A percentile compares a stretch with the other conserved stretches of the same genome.
Conservation (phyloP, 257 asterid genomes). For the Galeopsis tetrahit region DNA sequence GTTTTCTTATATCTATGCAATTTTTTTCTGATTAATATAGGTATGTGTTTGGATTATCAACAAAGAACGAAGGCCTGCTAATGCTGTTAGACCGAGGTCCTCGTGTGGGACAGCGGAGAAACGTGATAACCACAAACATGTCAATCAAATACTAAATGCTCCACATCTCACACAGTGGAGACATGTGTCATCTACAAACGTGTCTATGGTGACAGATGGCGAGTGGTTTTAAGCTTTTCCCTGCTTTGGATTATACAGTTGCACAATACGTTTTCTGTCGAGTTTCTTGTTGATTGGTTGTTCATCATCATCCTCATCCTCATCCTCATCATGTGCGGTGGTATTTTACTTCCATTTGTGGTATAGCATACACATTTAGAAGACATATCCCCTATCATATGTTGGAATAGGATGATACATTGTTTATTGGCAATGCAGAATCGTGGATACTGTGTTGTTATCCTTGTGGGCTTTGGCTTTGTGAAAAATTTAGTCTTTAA, state of each 20-base stretch:
- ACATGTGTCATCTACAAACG: conserved; percentile 30
- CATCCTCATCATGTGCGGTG: conserved; percentile 39
- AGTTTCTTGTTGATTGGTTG: conserved; percentile 31
- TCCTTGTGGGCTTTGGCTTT: conserved; percentile 38
- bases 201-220: conserved; percentile 25
- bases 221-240: conserved; percentile 29
- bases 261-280: conserved; percentile 29
- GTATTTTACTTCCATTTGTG: conserved; percentile 37
- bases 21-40: conserved; percentile 40
- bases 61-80: conserved; percentile 72
- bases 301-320: conserved; percentile 6
- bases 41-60: conserved; percentile 76
- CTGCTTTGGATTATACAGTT: conserved; percentile 23
- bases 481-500: conserved; percentile 37
- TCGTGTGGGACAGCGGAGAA: conserved; percentile 68
- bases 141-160: conserved; percentile 30
- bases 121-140: conserved; percentile 49
- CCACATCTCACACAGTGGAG: background rate
- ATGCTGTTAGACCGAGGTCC: conserved; percentile 78
- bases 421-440: conserved; percentile 35
- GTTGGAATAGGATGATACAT: conserved; percentile 33
- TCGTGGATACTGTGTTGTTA: conserved; percentile 18
- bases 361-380: conserved; percentile 35
- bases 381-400: conserved; percentile 20
- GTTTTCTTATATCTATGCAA: conserved; percentile 1